Evolutionary conservation across 1,284 basidiomycete species (phyloP).

Genomic region (Vanrija humicola): DNA sequence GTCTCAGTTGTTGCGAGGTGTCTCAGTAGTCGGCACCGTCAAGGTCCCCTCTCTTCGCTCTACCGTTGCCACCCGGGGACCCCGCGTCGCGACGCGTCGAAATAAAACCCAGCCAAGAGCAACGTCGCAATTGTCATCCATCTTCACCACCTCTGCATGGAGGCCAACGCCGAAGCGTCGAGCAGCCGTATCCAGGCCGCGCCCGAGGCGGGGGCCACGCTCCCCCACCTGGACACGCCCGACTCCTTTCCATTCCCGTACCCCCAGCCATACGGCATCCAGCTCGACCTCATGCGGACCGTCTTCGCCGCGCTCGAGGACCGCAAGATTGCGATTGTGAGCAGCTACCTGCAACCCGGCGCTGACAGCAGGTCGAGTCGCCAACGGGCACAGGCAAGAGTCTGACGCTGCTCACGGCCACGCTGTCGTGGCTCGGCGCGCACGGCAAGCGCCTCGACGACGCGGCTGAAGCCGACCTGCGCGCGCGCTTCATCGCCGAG

Average conservation of each 20-base stretch:
- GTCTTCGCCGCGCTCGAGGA: slow-evolving; percentile 76
- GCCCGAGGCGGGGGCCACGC: not conserved
- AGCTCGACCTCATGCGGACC: slow-evolving; percentile 81
- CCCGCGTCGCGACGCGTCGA: not conserved
- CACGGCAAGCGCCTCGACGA: slow-evolving; percentile 31
- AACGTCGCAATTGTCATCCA: not conserved
- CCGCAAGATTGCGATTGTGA: slow-evolving; percentile 63
- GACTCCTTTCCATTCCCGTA: slow-evolving; percentile 73
- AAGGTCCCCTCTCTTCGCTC: no score
- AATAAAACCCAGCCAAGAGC: not conserved
- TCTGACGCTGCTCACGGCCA: slow-evolving; percentile 72
- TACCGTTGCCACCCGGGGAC: not conserved
- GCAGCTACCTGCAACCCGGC: not conserved
- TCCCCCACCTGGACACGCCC: slow-evolving; percentile 55
- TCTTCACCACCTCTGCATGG: not conserved
- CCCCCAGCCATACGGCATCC: slow-evolving; percentile 76
- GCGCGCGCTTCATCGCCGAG: slow-evolving; percentile 29
- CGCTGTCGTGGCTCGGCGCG: slow-evolving; percentile 70
- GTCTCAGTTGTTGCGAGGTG: no score
- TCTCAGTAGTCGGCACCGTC: no score
- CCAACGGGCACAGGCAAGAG: slow-evolving; percentile 90
- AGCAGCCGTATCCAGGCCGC: not conserved
- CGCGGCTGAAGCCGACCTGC: slow-evolving; percentile 25
- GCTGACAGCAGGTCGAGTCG: slow-evolving; percentile 58
- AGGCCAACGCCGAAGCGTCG: not conserved